Evolutionary conservation across 2,329 filamentous ascomycete genomes (phyloP).

Genomic region (Penicillium verrucosum): DNA sequence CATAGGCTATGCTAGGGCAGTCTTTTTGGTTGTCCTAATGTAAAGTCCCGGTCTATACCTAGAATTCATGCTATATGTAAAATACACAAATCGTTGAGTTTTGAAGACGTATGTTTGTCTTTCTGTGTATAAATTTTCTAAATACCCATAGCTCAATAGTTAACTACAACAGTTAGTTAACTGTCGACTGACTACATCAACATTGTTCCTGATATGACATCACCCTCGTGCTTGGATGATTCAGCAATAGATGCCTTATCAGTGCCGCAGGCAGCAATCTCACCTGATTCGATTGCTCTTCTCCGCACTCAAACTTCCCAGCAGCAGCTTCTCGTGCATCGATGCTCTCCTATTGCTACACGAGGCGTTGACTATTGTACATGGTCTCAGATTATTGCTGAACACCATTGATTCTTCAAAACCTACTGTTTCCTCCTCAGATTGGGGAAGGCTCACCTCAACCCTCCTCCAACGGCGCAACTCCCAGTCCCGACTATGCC

Average conservation of each 20-base stretch:
- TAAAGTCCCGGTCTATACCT: slow-evolving; percentile 26
- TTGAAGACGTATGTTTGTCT: not conserved
- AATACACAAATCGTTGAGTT: slow-evolving; percentile 20
- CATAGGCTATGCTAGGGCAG: slow-evolving; percentile 10
- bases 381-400: not conserved
- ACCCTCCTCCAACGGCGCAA: slow-evolving; percentile 13
- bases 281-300: slow-evolving; percentile 27
- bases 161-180: too few species aligned
- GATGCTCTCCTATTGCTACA: slow-evolving; percentile 2
- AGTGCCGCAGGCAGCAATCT: slow-evolving; percentile 11
- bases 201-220: slow-evolving; percentile 12
- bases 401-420: slow-evolving; percentile 2
- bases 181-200: not conserved
- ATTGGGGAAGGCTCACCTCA: slow-evolving; percentile 9
- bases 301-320: slow-evolving; percentile 27
- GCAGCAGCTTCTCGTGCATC: slow-evolving; percentile 6
- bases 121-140: not conserved
- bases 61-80: slow-evolving; percentile 25
- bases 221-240: slow-evolving; percentile 9
- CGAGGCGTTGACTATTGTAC: slow-evolving; percentile 2
- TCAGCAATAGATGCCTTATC: slow-evolving; percentile 16
- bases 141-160: not conserved
- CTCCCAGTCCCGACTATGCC: slow-evolving; percentile 9
- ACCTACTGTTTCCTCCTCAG: not conserved
- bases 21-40: slow-evolving; percentile 5